These are phyloP conservation scores for Chenopodium album DNA, from an alignment of 148 eudicot genomes.

Conservation along the genomic window DNA sequence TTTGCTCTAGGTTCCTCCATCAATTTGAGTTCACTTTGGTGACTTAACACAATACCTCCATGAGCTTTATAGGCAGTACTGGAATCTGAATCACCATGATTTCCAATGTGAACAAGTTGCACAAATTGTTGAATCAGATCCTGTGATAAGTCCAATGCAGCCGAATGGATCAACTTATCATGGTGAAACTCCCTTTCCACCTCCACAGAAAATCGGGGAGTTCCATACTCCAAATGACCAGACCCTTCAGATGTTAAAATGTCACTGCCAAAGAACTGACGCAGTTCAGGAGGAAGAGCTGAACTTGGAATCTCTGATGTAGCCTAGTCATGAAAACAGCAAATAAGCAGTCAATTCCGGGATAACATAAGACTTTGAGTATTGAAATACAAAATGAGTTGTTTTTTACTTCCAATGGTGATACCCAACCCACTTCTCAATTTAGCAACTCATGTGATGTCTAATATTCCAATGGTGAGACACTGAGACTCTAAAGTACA, in stretches of 20 bases:
- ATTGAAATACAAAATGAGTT: no score
- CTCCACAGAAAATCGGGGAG: conserved; percentile 54
- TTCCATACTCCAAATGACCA: conserved; percentile 34
- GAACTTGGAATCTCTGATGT: conserved; percentile 74
- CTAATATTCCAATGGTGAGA: no score
- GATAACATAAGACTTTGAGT: no score
- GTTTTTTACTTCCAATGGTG: no score
- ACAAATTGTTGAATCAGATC: conserved; percentile 65
- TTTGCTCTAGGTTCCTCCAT: conserved; percentile 29
- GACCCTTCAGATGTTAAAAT: conserved; percentile 35
- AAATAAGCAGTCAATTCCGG: conserved; percentile 8
- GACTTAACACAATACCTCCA: conserved; percentile 24
- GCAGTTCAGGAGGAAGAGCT: conserved; percentile 52
- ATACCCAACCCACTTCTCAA: no score
- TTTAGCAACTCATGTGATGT: no score
- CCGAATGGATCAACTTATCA: conserved; percentile 47
- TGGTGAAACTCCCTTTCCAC: conserved; percentile 56
- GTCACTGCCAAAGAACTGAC: conserved; percentile 60
- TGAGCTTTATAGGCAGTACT: conserved; percentile 20
- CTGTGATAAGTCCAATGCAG: conserved; percentile 58
- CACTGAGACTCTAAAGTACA: no score
- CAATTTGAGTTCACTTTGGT: conserved; percentile 27
- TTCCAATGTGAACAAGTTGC: conserved; percentile 53
- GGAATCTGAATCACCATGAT: conserved; percentile 39
- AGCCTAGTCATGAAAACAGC: conserved; percentile 49